Conservation (phyloP, 768 basidiomycete genomes). For the Kwoniella dejecticola region DNA sequence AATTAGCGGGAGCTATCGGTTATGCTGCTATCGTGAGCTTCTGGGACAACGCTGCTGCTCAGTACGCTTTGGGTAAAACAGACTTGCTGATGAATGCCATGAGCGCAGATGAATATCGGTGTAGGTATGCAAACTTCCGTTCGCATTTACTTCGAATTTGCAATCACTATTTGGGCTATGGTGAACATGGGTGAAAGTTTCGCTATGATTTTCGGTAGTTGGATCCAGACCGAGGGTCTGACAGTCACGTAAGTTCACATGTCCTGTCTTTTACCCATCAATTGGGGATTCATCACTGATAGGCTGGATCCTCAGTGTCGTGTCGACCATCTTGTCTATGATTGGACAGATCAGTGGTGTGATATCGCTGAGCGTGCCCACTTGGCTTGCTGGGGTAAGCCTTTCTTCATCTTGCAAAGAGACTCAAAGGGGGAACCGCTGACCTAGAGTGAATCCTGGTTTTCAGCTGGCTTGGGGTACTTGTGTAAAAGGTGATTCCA, state of each 20-base stretch:
- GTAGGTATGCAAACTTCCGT: constrained; percentile 54
- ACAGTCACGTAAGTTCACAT: constrained; percentile 53
- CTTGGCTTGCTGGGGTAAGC: constrained; percentile 52
- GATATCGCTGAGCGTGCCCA: constrained; percentile 54
- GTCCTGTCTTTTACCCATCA: background rate
- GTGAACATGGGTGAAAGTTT: constrained; percentile 55
- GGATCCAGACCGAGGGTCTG: constrained; percentile 53
- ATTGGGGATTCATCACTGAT: background rate
- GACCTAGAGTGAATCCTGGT: no score
- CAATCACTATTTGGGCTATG: constrained; percentile 51
- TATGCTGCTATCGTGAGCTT: constrained; percentile 33
- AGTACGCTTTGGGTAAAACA: background rate
- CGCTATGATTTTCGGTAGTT: constrained; percentile 54
- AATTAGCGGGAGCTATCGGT: constrained; percentile 52
- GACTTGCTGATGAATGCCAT: background rate
- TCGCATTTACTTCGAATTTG: constrained; percentile 56
- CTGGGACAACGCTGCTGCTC: background rate
- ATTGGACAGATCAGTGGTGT: constrained; percentile 46
- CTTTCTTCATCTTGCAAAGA: constrained; percentile 4
- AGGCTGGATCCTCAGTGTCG: constrained; percentile 22
- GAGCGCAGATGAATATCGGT: constrained; percentile 53
- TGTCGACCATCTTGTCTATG: constrained; percentile 50
- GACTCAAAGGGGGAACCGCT: no score
- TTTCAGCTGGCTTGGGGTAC: constrained; percentile 34
- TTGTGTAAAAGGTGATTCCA: constrained; percentile 28